Conservation (phyloP, 1,139 yeast species). For the Ogataea hybrid region DNA sequence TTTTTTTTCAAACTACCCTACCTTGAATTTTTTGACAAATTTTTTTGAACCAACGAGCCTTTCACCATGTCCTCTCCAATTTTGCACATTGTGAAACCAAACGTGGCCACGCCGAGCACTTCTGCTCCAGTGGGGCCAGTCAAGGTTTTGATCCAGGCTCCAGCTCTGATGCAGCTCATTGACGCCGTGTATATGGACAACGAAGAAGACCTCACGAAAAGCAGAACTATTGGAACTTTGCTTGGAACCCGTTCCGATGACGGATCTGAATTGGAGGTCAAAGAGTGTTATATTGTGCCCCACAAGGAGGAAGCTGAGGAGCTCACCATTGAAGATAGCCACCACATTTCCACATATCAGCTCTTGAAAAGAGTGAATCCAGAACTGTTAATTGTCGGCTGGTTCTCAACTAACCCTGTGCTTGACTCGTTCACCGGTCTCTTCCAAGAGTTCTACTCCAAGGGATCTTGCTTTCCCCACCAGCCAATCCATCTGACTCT, state of each 20-base stretch:
- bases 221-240: conserved; percentile 78
- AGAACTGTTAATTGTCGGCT: conserved; percentile 77
- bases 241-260: conserved; percentile 84
- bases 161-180: conserved; percentile 72
- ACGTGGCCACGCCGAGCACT: conserved; percentile 50
- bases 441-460: conserved; percentile 80
- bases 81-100: conserved; percentile 63
- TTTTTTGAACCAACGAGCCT: conserved; percentile 2
- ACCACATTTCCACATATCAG: conserved; percentile 68
- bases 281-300: conserved; percentile 81
- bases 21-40: conserved; percentile 6
- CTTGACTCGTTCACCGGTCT: conserved; percentile 78
- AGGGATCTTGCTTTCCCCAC: conserved; percentile 66
- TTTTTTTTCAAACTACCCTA: conserved; percentile 7
- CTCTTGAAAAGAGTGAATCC: conserved; percentile 80
- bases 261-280: conserved; percentile 73
- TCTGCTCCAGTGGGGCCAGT: conserved; percentile 48
- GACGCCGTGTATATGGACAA: conserved; percentile 52
- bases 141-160: conserved; percentile 56
- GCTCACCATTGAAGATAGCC: conserved; percentile 71
- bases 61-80: conserved; percentile 30
- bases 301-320: conserved; percentile 76
- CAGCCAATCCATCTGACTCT: conserved; percentile 80
- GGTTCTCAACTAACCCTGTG: conserved; percentile 74
- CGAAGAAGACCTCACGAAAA: conserved; percentile 36